A percentile compares a stretch with the other conserved stretches of the same genome.
Conservation (phyloP, 2,329 filamentous ascomycete species). For the Chalaropsis thielavioides region DNA sequence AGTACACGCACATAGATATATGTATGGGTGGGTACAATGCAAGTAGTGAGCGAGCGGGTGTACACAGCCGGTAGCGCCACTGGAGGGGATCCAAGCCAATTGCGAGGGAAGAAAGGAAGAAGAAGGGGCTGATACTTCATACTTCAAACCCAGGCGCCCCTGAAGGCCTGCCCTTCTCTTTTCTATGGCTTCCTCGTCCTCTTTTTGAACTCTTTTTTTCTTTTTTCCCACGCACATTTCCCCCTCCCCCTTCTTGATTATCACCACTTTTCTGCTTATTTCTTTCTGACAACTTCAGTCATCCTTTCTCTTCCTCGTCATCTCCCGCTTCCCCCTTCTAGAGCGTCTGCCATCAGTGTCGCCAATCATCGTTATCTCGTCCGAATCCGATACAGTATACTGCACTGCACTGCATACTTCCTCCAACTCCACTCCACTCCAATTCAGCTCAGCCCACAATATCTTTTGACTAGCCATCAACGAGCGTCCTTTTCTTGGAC, state of each 20-base stretch:
- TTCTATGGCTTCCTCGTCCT: background rate
- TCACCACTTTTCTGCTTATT: slow-evolving; percentile 6
- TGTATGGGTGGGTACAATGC: background rate
- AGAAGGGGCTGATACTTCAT: slow-evolving; percentile 4
- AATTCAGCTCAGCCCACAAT: no score
- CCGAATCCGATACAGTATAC: background rate
- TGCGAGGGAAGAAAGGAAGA: background rate
- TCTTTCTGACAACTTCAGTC: background rate
- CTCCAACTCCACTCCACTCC: background rate
- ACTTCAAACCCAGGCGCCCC: slow-evolving; percentile 1
- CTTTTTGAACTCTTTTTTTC: background rate
- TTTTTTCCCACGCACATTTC: background rate
- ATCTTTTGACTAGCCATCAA: background rate
- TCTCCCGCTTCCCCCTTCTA: background rate
- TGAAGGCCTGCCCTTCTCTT: background rate
- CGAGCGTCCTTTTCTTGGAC: background rate
- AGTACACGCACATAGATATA: background rate
- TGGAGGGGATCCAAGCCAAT: slow-evolving; percentile 1
- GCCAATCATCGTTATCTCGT: background rate
- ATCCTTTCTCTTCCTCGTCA: background rate
- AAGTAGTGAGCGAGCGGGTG: background rate
- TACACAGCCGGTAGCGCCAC: background rate
- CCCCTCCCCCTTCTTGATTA: background rate
- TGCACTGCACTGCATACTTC: background rate
- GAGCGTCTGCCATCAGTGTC: background rate